These are phyloP conservation scores for Mycosphaerelloides madeirae DNA, from an alignment of 2,329 filamentous ascomycete species.

Conservation along the genomic window DNA sequence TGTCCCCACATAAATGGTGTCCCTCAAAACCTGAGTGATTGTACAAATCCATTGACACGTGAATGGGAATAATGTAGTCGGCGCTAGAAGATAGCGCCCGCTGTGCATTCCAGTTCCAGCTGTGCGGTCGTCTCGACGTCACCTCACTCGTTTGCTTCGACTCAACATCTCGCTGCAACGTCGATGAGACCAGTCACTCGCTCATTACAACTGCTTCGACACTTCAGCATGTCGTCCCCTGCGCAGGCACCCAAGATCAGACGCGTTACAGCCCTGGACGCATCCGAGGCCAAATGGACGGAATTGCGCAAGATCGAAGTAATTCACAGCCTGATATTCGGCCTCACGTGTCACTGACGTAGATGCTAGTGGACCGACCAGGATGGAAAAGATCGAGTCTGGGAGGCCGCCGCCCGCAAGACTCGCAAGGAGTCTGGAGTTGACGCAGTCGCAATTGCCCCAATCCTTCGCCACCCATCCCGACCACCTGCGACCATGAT, in stretches of 20 bases:
- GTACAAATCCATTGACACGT: too few relatives aligned
- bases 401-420: conserved; percentile 49
- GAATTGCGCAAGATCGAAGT: conserved; percentile 51
- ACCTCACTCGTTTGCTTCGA: too few relatives aligned
- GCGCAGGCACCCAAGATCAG: conserved; percentile 46
- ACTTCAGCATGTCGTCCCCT: conserved; percentile 21
- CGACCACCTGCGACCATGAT: conserved; percentile 49
- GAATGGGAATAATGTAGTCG: too few relatives aligned
- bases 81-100: too few relatives aligned
- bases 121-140: neutral
- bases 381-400: conserved; percentile 43
- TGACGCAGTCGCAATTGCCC: conserved; percentile 56
- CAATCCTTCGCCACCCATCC: conserved; percentile 47
- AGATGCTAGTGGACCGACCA: conserved; percentile 26
- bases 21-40: too few relatives aligned
- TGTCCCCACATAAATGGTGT: too few relatives aligned
- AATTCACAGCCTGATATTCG: neutral
- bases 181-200: conserved; percentile 5
- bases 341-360: neutral
- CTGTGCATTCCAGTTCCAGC: neutral
- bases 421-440: conserved; percentile 53
- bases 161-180: too few relatives aligned
- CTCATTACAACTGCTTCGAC: conserved; percentile 14
- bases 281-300: conserved; percentile 53
- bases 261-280: conserved; percentile 45